phyloP scores from a whole-genome alignment of 2,329 filamentous ascomycete genomes.

The Raffaelea deltoideospora region DNA sequence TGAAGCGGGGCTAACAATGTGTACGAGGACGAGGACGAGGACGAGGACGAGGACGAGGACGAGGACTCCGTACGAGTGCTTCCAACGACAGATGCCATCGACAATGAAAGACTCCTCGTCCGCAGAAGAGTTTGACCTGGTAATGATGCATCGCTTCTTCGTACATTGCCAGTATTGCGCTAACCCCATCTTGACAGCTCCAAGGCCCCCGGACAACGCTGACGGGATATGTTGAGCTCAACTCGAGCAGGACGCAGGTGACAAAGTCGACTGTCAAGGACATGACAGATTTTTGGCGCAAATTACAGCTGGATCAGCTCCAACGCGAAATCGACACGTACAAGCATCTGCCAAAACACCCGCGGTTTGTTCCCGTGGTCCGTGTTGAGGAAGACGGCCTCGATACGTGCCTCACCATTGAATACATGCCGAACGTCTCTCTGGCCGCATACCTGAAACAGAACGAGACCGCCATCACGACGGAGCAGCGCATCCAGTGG shows the following conservation, averaged over 20 bases:
- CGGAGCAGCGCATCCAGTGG: neutral
- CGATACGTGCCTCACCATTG: neutral
- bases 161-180: neutral
- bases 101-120: neutral
- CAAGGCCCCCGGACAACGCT: neutral
- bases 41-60: too few species aligned
- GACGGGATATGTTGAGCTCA: neutral
- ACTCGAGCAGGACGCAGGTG: neutral
- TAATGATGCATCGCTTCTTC: neutral
- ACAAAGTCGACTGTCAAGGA: neutral
- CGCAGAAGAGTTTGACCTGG: neutral
- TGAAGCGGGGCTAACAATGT: too few species aligned
- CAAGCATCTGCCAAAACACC: neutral
- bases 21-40: too few species aligned
- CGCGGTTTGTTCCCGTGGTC: neutral
- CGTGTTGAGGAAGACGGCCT: neutral
- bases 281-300: neutral
- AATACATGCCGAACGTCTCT: constrained; percentile 1
- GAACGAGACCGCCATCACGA: neutral
- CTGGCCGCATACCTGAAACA: neutral
- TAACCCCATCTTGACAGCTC: neutral
- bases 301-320: neutral
- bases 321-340: constrained; percentile 1
- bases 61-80: too few species aligned
- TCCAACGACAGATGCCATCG: too few species aligned